These are phyloP conservation scores for Wickerhamomyces pijperi DNA, from an alignment of 805 yeast species.

Conservation along the genomic window DNA sequence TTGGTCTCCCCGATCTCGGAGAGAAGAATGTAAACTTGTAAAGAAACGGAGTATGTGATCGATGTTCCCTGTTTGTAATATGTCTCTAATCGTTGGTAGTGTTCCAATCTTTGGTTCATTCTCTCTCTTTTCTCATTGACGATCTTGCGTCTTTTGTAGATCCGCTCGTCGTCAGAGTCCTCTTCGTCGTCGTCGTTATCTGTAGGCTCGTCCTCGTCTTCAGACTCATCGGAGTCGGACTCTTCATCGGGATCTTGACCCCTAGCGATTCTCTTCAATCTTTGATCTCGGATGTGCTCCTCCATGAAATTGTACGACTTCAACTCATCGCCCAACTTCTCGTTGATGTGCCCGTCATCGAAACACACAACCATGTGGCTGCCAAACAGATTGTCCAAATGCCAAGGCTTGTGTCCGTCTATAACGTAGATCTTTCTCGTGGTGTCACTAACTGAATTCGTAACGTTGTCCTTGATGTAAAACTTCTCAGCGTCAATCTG, in stretches of 20 bases:
- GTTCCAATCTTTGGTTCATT: slow-evolving; percentile 25
- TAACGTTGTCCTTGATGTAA: slow-evolving; percentile 20
- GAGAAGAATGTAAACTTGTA: slow-evolving; percentile 70
- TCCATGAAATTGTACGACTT: slow-evolving; percentile 31
- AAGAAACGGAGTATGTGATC: slow-evolving; percentile 59
- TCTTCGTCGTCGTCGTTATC: slow-evolving; percentile 20
- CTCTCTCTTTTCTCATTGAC: slow-evolving; percentile 20
- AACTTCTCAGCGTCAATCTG: slow-evolving; percentile 50
- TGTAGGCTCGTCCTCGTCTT: slow-evolving; percentile 21
- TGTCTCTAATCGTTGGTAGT: slow-evolving; percentile 50
- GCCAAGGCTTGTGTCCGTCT: slow-evolving; percentile 96
- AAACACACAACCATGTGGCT: slow-evolving; percentile 67
- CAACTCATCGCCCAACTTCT: slow-evolving; percentile 40
- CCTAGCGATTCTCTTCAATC: slow-evolving; percentile 13
- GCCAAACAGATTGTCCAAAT: slow-evolving; percentile 83
- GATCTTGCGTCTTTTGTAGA: slow-evolving; percentile 17
- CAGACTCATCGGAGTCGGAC: slow-evolving; percentile 19
- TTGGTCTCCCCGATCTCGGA: slow-evolving; percentile 77
- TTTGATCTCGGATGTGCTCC: slow-evolving; percentile 26
- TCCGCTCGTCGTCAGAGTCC: slow-evolving; percentile 16
- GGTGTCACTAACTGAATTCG: slow-evolving; percentile 21
- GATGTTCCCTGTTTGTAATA: slow-evolving; percentile 84
- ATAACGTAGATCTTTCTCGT: slow-evolving; percentile 64
- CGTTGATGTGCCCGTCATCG: slow-evolving; percentile 75
- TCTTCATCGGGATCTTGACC: slow-evolving; percentile 21